Evolutionary conservation across 106 monocot species (phyloP), one percentile per base, ranked within the genome.

Genomic region (Acanthochlamys bracteata): DNA sequence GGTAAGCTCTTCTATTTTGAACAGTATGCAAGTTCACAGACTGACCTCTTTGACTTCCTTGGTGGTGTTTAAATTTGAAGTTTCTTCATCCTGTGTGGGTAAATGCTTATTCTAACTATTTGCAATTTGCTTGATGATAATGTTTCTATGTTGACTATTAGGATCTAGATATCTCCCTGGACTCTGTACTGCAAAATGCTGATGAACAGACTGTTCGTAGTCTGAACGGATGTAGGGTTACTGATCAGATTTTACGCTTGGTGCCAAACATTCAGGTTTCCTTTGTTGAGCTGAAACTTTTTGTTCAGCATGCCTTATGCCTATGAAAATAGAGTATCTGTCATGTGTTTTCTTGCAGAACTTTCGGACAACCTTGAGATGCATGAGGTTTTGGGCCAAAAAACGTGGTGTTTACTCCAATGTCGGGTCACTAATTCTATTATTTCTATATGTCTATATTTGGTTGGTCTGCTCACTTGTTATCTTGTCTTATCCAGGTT

Each of bases 131-230:
- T 52, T 40, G 26, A 22, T n/a, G 45, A 27, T 41, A 41, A 7
- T 42, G 51, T 20, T 14, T 60, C 8, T 41, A 20, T 19, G 39
- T 49, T 65, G 40, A 54, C 11, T 79, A 67, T 61, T 72, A 91
- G 96, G 91, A 91, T 58, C 62, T 90, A 64, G 96, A 96, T 61
- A 81, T 96, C 42, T 88, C 96, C 20, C 87, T 85, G 67, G 90
- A 96, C 65, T 91, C 88, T 67, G 80, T 96, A 58, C 69, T 96
- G 53, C 84, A 91, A 67, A 96, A 91, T 79, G 88, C 74, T 68
- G 96, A 96, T 79, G 96, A 96, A 63, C 96, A 90, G 43, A 88
- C 96, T 40, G 90, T 90, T 61, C 87, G 88, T 51, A 96, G 96
- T 77, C 71, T 96, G 47, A 96, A 96, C 78, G 91, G 96, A 13